A percentile compares a stretch with the other conserved stretches of the same genome.
Conservation (phyloP, 495 filamentous ascomycete genomes). For the Daldinia vernicosa region DNA sequence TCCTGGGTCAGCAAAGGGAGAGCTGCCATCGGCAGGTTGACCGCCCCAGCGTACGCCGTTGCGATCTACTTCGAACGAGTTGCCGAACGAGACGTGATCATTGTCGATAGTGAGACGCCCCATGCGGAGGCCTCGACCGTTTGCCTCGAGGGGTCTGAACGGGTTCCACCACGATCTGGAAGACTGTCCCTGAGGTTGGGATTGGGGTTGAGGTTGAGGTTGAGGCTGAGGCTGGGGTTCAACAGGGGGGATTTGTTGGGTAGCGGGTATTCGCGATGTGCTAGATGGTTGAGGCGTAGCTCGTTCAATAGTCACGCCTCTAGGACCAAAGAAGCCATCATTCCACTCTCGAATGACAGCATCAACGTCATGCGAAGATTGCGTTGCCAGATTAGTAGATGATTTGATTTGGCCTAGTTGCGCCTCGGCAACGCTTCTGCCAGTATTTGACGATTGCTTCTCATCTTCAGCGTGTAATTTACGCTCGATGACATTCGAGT, state of each 20-base stretch:
- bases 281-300: neutral
- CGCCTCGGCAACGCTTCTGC: constrained; percentile 45
- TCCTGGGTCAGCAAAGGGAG: neutral
- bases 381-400: constrained; percentile 6
- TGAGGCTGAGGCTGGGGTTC: constrained; percentile 12
- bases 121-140: constrained; percentile 44
- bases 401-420: constrained; percentile 48
- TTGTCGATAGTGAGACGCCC: constrained; percentile 50
- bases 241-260: neutral
- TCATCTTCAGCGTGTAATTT: constrained; percentile 48
- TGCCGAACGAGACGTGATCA: constrained; percentile 52
- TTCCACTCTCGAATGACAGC: constrained; percentile 60
- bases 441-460: constrained; percentile 28
- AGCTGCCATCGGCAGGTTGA: neutral
- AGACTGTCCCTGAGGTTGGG: constrained; percentile 20
- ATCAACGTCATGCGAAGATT: constrained; percentile 40
- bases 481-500: constrained; percentile 49
- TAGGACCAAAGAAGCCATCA: constrained; percentile 57
- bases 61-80: constrained; percentile 51
- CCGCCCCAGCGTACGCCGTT: constrained; percentile 51
- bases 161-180: constrained; percentile 38
- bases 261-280: constrained; percentile 1
- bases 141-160: constrained; percentile 24
- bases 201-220: constrained; percentile 14
- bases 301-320: constrained; percentile 43